Conservation (phyloP, 192 early-diverging fungal genomes). For the Diversispora eburnea region DNA sequence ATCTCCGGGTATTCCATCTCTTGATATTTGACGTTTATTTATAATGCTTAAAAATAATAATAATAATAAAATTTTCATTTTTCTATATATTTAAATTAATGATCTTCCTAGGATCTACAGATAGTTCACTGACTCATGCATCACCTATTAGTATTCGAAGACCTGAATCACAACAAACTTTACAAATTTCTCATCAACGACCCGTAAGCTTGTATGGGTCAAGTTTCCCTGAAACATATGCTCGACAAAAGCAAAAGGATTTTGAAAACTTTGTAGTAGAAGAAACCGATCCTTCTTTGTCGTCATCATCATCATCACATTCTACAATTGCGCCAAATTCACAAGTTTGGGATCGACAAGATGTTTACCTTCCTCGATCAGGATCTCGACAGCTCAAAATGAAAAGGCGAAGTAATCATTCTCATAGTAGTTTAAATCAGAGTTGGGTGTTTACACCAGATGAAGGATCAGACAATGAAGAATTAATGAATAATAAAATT, state of each 20-base stretch:
- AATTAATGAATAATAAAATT: not conserved
- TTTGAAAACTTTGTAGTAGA: slow-evolving; percentile 8
- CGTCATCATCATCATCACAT: slow-evolving; percentile 14
- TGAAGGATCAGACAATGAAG: not conserved
- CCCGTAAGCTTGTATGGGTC: not conserved
- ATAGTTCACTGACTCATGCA: not conserved
- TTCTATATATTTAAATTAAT: too few relatives aligned
- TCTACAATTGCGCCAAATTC: not conserved
- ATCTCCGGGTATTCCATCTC: not conserved
- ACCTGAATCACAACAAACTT: not conserved
- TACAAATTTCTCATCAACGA: not conserved
- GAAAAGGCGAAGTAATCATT: not conserved
- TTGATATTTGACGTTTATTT: too few relatives aligned
- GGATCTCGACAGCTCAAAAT: not conserved
- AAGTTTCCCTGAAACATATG: slow-evolving; percentile 11
- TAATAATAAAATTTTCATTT: too few relatives aligned
- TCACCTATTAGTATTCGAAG: not conserved
- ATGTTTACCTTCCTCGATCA: not conserved
- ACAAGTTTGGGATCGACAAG: not conserved
- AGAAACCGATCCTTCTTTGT: not conserved
- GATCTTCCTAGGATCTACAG: not conserved
- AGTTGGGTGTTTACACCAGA: slow-evolving; percentile 6
- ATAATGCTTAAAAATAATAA: too few relatives aligned
- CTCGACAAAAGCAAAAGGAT: slow-evolving; percentile 3
- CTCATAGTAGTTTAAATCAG: slow-evolving; percentile 2